Evolutionary conservation across 805 yeast species (phyloP), one percentile per base, ranked within the genome.

Genomic region (Candida mattraensis): DNA sequence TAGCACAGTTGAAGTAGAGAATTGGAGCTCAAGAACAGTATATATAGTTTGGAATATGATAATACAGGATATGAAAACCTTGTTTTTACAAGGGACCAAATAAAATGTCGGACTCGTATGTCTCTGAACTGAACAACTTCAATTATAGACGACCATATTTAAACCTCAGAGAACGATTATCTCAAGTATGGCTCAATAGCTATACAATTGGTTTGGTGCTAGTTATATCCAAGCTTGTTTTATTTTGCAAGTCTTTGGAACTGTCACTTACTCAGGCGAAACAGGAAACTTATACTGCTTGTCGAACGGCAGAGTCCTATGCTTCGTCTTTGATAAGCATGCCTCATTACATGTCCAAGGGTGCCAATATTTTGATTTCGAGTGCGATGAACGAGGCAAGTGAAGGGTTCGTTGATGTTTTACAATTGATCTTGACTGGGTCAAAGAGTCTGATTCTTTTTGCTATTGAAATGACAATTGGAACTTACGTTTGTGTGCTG

Each of bases 401-500:
- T 22, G 58, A 66, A 7, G 76, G 70, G 0, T 61, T 78, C 7
- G 50, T 72, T 18, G 56, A 64, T 2, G 45, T 72, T 0, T 36
- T 85, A 8, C 51, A 67, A 1, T 39, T 78, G 30, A 49, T 77
- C 8, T 53, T 86, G 0, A 72, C 76, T 0, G 82, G 78, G 0
- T 63, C 80, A 6, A 81, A 84, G 47, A 67, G 70, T 26, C 44
- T 88, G 25, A 54, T 86, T 0, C 53, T 76, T 4, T 86, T 91
- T 53, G 64, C 77, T 6, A 62, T 91, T 7, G 87, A 88, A 20
- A 50, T 91, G 45, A 74, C 83, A 30, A 58, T 88, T 2, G 98
- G 97, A 0, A 93, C 98, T 0, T 87, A 86, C 59, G 81, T 83
- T 0, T 93, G 99, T 58, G 65, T 93, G 10, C 56, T 87, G 10